A percentile compares a stretch with the other conserved stretches of the same genome.
Evolutionary conservation across 345 rosid genomes (phyloP).

Genomic region (Syzygium oleosum): DNA sequence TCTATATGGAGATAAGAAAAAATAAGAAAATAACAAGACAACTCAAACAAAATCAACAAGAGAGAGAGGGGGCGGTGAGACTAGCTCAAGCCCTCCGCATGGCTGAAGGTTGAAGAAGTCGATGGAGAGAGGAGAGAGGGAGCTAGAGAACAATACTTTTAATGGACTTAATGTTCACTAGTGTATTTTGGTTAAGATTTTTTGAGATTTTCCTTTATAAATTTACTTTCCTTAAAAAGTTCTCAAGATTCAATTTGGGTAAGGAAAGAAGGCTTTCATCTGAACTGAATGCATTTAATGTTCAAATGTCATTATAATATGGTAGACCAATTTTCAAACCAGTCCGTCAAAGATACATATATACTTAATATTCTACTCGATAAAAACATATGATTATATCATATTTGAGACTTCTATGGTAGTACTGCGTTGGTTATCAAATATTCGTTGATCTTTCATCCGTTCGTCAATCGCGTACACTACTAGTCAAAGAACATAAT

Average conservation of each 20-base stretch:
- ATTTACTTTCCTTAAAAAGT: neutral
- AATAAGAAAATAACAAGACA: no score
- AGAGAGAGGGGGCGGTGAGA: no score
- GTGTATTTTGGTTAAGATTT: neutral
- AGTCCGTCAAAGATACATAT: neutral
- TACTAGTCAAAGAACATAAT: neutral
- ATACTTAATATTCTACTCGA: neutral
- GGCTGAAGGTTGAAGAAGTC: no score
- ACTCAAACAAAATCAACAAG: no score
- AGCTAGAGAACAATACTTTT: no score
- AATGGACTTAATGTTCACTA: neutral
- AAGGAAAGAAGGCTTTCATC: neutral
- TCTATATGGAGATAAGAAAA: no score
- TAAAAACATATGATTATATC: neutral
- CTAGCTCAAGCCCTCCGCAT: no score
- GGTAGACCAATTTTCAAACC: neutral
- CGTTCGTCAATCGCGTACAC: neutral
- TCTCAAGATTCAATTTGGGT: neutral
- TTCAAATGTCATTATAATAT: neutral
- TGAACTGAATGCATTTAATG: neutral
- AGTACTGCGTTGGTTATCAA: neutral
- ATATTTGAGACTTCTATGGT: neutral
- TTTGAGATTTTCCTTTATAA: neutral
- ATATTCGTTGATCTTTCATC: neutral
- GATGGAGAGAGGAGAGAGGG: no score